Evolutionary conservation across 495 filamentous ascomycete genomes (phyloP).

Genomic region (Chaetomium fimeti): DNA sequence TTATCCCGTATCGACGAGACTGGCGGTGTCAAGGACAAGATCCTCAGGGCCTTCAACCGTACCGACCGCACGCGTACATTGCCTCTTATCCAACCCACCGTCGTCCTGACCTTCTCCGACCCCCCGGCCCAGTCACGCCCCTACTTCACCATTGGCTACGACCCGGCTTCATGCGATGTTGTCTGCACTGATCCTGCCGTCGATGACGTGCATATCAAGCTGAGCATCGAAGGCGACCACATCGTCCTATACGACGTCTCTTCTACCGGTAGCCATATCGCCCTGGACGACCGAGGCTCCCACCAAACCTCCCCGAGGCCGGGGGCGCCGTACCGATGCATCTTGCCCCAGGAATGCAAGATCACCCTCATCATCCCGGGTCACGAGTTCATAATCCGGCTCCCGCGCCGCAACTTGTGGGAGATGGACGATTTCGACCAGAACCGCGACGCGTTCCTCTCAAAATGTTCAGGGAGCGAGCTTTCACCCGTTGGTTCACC

Average conservation of each 20-base stretch:
- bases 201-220: neutral
- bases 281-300: neutral
- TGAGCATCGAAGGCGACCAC: slow-evolving; percentile 5
- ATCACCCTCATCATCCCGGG: neutral
- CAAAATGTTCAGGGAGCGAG: neutral
- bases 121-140: neutral
- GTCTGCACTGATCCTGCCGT: neutral
- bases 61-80: neutral
- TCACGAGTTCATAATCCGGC: neutral
- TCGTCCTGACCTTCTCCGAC: slow-evolving; percentile 4
- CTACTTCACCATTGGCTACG: slow-evolving; percentile 5
- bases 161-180: neutral
- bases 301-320: neutral
- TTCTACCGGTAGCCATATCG: neutral
- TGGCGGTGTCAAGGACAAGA: neutral
- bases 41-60: neutral
- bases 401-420: neutral
- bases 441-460: slow-evolving; percentile 2
- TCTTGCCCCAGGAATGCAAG: neutral
- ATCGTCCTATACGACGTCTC: slow-evolving; percentile 12
- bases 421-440: neutral
- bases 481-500: too few species aligned
- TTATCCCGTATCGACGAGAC: neutral
- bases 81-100: neutral
- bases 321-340: slow-evolving; percentile 2